Percentiles rank a stretch among this genome's conserved stretches.
Conservation (phyloP, 2,329 filamentous ascomycete genomes). For the Fusarium tupiense region DNA sequence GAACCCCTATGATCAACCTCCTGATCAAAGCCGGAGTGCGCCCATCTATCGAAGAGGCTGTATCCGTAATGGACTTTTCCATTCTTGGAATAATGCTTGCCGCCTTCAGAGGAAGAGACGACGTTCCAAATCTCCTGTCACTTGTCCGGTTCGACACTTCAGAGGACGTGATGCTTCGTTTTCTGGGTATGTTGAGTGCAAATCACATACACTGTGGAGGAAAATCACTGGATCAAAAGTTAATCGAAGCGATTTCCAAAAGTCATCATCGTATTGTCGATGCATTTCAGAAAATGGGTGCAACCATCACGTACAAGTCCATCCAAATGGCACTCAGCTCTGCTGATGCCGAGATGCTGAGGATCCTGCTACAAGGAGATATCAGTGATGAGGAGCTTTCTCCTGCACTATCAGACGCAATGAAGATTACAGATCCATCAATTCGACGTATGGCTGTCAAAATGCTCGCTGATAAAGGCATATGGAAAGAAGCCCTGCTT, state of each 20-base stretch:
- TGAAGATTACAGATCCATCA: not conserved
- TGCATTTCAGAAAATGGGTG: not conserved
- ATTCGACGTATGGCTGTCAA: not conserved
- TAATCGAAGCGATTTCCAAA: not conserved
- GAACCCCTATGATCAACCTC: not conserved
- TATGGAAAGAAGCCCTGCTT: not conserved
- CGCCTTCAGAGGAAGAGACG: not conserved
- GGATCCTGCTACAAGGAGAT: not conserved
- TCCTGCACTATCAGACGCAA: not conserved
- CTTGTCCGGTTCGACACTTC: not conserved
- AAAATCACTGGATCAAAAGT: not conserved
- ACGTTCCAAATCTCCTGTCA: not conserved
- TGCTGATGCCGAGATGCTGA: not conserved
- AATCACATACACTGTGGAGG: not conserved
- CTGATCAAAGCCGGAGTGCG: not conserved
- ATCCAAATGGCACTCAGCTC: not conserved
- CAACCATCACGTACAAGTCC: not conserved
- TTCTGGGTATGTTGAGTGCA: not conserved
- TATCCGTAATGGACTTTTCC: not conserved
- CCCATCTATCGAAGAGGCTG: not conserved
- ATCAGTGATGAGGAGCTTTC: not conserved
- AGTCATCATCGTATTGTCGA: not conserved
- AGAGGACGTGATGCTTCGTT: not conserved
- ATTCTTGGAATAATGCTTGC: not conserved
- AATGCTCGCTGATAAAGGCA: not conserved